Evolutionary conservation across 345 rosid genomes (phyloP).

Genomic region (Garcia nutans): DNA sequence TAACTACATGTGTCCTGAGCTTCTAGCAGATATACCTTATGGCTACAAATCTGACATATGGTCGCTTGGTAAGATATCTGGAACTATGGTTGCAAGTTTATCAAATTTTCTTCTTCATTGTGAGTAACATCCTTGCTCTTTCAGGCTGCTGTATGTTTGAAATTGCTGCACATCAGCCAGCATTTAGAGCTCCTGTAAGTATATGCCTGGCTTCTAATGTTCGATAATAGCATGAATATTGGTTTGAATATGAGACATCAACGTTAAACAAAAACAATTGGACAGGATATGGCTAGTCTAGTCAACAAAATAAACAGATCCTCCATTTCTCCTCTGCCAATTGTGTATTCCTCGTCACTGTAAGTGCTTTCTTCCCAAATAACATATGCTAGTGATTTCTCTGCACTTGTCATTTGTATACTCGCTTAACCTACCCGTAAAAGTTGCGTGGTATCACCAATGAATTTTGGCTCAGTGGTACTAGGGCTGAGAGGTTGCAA

Average conservation of each 20-base stretch:
- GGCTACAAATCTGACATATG: constrained; percentile 98
- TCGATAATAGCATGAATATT: not conserved
- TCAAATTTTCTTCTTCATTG: constrained; percentile 5
- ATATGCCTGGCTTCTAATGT: constrained; percentile 10
- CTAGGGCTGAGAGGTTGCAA: no score
- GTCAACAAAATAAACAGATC: constrained; percentile 90
- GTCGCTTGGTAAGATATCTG: constrained; percentile 76
- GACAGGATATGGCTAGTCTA: constrained; percentile 87
- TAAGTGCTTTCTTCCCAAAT: constrained; percentile 40
- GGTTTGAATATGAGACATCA: constrained; percentile 4
- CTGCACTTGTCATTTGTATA: not conserved
- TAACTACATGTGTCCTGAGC: constrained; percentile 95
- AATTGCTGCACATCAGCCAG: constrained; percentile 91
- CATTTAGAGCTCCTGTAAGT: constrained; percentile 91
- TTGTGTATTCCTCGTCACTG: constrained; percentile 80
- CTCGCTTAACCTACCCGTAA: not conserved
- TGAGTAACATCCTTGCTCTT: constrained; percentile 30
- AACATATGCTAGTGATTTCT: not conserved
- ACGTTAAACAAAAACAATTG: constrained; percentile 12
- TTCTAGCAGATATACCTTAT: constrained; percentile 81
- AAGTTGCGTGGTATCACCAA: not conserved
- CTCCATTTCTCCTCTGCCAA: constrained; percentile 86
- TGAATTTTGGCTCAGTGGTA: no score
- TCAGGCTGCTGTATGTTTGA: constrained; percentile 98
- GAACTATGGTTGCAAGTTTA: constrained; percentile 1